Conservation (phyloP, 805 yeast species). For the Candida loeiensis region DNA sequence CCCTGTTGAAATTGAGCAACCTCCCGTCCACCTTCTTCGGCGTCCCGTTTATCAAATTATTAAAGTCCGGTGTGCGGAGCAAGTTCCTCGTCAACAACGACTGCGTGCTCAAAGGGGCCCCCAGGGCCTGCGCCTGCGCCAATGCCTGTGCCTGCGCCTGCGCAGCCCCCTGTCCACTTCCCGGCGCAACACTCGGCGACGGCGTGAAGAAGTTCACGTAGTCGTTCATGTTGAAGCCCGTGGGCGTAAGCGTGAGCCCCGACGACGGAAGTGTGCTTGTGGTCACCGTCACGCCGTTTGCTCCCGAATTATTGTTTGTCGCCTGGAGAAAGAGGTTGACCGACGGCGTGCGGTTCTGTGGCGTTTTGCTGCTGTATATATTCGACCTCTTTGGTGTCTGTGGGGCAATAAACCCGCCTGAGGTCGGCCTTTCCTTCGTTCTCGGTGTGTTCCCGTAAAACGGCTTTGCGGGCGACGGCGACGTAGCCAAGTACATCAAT, state of each 20-base stretch:
- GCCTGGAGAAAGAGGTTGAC: conserved; percentile 27
- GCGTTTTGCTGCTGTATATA: conserved; percentile 27
- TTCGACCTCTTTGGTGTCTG: conserved; percentile 40
- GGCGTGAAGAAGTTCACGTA: conserved; percentile 79
- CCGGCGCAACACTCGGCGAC: conserved; percentile 42
- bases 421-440: conserved; percentile 6
- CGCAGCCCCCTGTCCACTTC: conserved; percentile 8
- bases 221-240: conserved; percentile 78
- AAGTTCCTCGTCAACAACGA: conserved; percentile 20
- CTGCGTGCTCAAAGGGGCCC: conserved; percentile 6
- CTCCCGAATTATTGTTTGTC: conserved; percentile 13
- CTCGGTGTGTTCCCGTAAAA: conserved; percentile 30
- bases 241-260: conserved; percentile 49
- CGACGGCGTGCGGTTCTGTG: conserved; percentile 42
- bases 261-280: conserved; percentile 36
- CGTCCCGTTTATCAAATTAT: conserved; percentile 22
- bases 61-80: conserved; percentile 41
- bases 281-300: conserved; percentile 1
- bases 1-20: conserved; percentile 42
- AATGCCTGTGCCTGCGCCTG: conserved; percentile 8
- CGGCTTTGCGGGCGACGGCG: conserved; percentile 65
- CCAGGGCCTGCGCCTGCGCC: conserved; percentile 11
- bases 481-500: conserved; percentile 76
- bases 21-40: conserved; percentile 35
- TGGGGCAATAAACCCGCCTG: conserved; percentile 26